These are phyloP conservation scores for Alternaria viburni DNA, from an alignment of 2,329 filamentous ascomycete genomes.

Conservation along the genomic window DNA sequence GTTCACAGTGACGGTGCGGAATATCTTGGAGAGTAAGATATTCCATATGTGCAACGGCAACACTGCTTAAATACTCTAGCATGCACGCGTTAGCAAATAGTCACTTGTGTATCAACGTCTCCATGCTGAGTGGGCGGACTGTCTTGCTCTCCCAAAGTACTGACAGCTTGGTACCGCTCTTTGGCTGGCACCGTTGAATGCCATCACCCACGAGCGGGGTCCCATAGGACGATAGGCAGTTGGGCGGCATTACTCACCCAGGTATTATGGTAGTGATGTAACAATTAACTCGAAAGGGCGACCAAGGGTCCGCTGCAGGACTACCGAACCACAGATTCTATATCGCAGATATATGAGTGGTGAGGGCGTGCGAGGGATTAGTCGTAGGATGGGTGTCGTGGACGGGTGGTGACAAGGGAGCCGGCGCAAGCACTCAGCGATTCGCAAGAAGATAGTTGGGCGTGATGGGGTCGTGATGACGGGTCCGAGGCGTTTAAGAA, in stretches of 20 bases:
- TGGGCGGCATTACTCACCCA: conserved; percentile 10
- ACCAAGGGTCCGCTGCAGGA: conserved; percentile 7
- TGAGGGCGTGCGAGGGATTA: neutral
- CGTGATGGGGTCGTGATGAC: conserved; percentile 26
- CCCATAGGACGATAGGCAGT: neutral
- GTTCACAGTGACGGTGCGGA: conserved; percentile 41
- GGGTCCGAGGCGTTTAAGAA: conserved; percentile 40
- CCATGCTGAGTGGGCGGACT: conserved; percentile 6
- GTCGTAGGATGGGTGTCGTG: conserved; percentile 24
- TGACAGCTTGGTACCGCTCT: conserved; percentile 17
- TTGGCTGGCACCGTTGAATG: conserved; percentile 11
- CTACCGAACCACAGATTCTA: conserved; percentile 12
- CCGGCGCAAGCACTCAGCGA: conserved; percentile 42
- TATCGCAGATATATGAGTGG: conserved; percentile 15
- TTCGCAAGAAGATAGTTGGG: conserved; percentile 30
- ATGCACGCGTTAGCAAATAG: conserved; percentile 3
- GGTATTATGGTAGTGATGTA: conserved; percentile 15
- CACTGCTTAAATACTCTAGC: conserved; percentile 19
- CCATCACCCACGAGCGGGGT: conserved; percentile 7
- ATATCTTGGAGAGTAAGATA: conserved; percentile 49
- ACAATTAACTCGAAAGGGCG: conserved; percentile 7
- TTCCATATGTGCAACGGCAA: conserved; percentile 35
- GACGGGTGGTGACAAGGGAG: conserved; percentile 19
- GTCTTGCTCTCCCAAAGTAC: conserved; percentile 10
- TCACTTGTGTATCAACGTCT: conserved; percentile 3